Percentiles rank a stretch among this genome's conserved stretches.
Conservation (phyloP, 2,329 filamentous ascomycete species). For the Fusarium annulatum region DNA sequence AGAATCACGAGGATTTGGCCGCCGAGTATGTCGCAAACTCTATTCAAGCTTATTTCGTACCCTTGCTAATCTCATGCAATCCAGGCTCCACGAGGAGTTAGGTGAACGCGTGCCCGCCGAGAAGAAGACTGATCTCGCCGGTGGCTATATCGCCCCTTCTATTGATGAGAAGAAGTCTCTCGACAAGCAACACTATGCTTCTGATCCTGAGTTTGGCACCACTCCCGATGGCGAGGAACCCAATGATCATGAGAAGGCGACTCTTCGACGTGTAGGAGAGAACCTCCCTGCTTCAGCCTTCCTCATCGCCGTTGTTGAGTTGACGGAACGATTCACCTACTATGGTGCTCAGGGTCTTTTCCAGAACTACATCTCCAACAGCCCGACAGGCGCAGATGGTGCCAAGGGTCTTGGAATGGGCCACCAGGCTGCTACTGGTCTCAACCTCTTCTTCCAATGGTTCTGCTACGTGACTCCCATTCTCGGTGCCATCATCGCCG, state of each 20-base stretch:
- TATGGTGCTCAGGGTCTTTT: constrained; percentile 65
- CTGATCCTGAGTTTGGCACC: constrained; percentile 44
- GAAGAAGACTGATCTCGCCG: constrained; percentile 41
- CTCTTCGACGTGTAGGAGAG: constrained; percentile 64
- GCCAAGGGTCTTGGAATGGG: constrained; percentile 66
- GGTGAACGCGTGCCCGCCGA: constrained; percentile 40
- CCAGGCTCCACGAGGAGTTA: constrained; percentile 46
- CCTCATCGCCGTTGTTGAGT: constrained; percentile 66
- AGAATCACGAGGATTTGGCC: constrained; percentile 49
- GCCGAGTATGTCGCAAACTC: constrained; percentile 45
- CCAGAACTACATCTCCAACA: constrained; percentile 64
- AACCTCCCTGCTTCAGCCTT: constrained; percentile 66
- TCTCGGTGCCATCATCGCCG: constrained; percentile 65
- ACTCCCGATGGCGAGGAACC: constrained; percentile 63
- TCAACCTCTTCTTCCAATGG: constrained; percentile 67
- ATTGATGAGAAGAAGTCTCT: constrained; percentile 40
- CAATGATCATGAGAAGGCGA: constrained; percentile 61
- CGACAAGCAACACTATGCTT: constrained; percentile 39
- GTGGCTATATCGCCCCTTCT: constrained; percentile 39
- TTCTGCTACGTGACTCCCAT: constrained; percentile 59
- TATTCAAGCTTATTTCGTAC: constrained; percentile 15
- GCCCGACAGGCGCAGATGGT: constrained; percentile 48
- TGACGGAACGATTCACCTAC: constrained; percentile 69
- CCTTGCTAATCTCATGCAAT: constrained; percentile 15
- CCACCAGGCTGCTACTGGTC: constrained; percentile 64